These are phyloP conservation scores for Pholiota molesta DNA, from an alignment of 768 basidiomycete species.

Conservation along the genomic window DNA sequence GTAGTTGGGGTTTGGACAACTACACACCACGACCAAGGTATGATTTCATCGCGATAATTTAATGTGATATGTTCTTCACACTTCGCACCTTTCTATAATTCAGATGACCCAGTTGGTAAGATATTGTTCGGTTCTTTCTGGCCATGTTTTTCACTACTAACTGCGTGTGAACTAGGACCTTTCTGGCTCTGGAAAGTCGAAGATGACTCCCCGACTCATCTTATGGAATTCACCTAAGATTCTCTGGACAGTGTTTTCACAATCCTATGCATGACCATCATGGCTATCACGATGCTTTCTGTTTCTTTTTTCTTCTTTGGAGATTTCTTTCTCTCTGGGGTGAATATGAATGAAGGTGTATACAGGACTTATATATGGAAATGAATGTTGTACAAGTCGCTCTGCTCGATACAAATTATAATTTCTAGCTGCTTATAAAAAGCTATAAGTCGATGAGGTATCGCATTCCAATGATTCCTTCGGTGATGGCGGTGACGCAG, in stretches of 20 bases:
- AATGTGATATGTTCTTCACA: not conserved
- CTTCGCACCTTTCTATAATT: not conserved
- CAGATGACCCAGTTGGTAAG: slow-evolving; percentile 69
- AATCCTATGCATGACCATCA: not conserved
- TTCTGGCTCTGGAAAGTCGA: slow-evolving; percentile 74
- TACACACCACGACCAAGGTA: slow-evolving; percentile 58
- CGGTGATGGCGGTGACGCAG: slow-evolving; percentile 1
- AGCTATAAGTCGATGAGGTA: slow-evolving; percentile 1
- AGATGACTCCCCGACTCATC: slow-evolving; percentile 35
- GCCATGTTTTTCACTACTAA: not conserved
- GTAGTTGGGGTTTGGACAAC: slow-evolving; percentile 73
- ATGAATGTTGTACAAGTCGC: slow-evolving; percentile 8
- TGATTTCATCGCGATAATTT: not conserved
- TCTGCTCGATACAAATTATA: slow-evolving; percentile 7
- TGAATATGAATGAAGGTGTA: not conserved
- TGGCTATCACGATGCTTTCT: not conserved
- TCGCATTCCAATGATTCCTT: slow-evolving; percentile 4
- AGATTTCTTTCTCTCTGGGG: not conserved
- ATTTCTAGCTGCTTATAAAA: slow-evolving; percentile 5
- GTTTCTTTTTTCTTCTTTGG: not conserved
- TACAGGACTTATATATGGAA: not conserved
- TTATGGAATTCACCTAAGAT: slow-evolving; percentile 36
- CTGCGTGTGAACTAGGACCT: slow-evolving; percentile 46
- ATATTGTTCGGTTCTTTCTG: not conserved
- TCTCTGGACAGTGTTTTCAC: not conserved